Conservation (phyloP, 495 filamentous ascomycete species). For the Gamarada debralockiae region DNA sequence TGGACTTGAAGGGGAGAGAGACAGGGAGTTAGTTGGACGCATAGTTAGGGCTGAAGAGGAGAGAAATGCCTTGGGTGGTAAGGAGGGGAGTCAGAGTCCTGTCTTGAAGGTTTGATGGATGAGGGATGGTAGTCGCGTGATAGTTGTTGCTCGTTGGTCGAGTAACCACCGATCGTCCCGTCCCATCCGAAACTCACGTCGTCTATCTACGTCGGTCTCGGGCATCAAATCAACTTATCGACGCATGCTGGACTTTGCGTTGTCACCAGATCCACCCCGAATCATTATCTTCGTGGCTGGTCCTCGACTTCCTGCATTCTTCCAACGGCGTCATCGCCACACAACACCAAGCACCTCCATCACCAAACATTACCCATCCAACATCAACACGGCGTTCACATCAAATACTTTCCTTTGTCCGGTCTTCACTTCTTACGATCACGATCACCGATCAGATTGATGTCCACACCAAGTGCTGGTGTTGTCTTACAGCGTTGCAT, state of each 20-base stretch:
- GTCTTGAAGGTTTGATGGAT: background rate
- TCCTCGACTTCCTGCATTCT: background rate
- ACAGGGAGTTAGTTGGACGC: background rate
- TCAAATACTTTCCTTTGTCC: background rate
- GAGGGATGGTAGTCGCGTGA: background rate
- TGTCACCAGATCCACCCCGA: no score
- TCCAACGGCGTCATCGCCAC: background rate
- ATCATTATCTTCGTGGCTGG: background rate
- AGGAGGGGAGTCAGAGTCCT: background rate
- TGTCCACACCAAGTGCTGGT: slow-evolving; percentile 16
- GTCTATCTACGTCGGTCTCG: background rate
- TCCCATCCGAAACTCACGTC: background rate
- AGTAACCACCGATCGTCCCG: background rate
- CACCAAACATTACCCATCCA: background rate
- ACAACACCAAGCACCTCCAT: background rate
- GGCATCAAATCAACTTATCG: background rate
- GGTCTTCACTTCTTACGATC: background rate
- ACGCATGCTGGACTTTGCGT: no score
- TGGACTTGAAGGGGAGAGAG: background rate
- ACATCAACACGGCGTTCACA: background rate
- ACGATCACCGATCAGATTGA: background rate
- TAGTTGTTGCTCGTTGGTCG: background rate
- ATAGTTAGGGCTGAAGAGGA: background rate
- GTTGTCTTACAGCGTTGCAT: background rate
- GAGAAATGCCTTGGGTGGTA: background rate